These are phyloP conservation scores for Aphanoascus verrucosus DNA, from an alignment of 2,329 filamentous ascomycete species.

Conservation along the genomic window DNA sequence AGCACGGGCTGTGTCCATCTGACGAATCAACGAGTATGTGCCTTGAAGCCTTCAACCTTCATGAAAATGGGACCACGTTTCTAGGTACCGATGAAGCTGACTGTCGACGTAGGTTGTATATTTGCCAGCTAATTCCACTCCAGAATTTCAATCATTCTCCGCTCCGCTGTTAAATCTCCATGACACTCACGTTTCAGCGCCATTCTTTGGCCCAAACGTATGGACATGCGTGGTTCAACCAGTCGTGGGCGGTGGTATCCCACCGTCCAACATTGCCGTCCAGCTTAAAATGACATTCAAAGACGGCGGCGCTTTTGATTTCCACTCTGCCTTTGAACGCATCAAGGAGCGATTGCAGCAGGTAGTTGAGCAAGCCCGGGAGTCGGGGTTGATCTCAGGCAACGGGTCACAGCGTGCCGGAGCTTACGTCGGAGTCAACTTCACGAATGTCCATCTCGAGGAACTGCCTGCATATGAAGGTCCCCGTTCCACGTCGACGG, in stretches of 20 bases:
- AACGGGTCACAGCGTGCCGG: constrained; percentile 28
- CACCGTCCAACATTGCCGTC: constrained; percentile 58
- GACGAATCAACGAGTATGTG: constrained; percentile 69
- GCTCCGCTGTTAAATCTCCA: constrained; percentile 76
- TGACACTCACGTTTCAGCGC: constrained; percentile 75
- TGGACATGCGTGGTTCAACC: constrained; percentile 75
- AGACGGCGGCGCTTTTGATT: constrained; percentile 90
- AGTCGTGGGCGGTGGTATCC: constrained; percentile 72
- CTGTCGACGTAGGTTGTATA: constrained; percentile 60
- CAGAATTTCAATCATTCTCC: constrained; percentile 72
- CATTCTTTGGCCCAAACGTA: constrained; percentile 86
- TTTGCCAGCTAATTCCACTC: constrained; percentile 59
- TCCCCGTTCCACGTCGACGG: constrained; percentile 27
- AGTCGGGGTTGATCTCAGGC: constrained; percentile 42
- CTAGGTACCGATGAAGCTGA: neutral
- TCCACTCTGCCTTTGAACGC: constrained; percentile 68
- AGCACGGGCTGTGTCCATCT: constrained; percentile 67
- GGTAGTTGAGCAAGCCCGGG: constrained; percentile 62
- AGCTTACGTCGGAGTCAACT: constrained; percentile 41
- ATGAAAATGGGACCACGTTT: constrained; percentile 14
- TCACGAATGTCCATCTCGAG: constrained; percentile 64
- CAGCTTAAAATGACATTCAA: constrained; percentile 83
- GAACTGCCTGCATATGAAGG: constrained; percentile 81
- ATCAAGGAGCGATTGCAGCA: constrained; percentile 77
- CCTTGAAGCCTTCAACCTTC: neutral